A percentile compares a stretch with the other conserved stretches of the same genome.
phyloP scores from a whole-genome alignment of 2,329 filamentous ascomycete species.

The Coniochaeta sp. region DNA sequence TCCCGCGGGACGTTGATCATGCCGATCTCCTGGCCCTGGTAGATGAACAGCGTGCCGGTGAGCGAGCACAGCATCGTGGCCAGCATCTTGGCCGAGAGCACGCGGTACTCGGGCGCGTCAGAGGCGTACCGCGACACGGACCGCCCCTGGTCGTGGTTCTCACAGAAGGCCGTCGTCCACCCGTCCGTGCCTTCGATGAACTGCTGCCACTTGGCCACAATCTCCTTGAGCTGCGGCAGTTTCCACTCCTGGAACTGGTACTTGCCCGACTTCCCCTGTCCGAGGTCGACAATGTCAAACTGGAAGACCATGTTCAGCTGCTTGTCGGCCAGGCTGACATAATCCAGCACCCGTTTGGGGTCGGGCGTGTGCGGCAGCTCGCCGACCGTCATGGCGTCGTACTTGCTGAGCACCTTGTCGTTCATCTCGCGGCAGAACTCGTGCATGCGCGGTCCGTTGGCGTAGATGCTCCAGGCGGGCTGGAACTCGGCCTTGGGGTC shows the following conservation, averaged over 20 bases:
- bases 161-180: constrained; percentile 52
- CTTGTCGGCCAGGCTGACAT: constrained; percentile 47
- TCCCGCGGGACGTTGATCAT: constrained; percentile 42
- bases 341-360: constrained; percentile 45
- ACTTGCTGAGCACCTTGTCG: constrained; percentile 44
- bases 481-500: constrained; percentile 38
- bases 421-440: constrained; percentile 63
- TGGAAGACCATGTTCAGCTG: constrained; percentile 65
- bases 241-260: constrained; percentile 42
- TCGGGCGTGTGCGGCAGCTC: constrained; percentile 58
- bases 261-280: constrained; percentile 38
- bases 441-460: constrained; percentile 61
- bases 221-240: constrained; percentile 37
- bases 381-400: constrained; percentile 61
- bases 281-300: constrained; percentile 49
- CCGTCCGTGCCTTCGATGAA: constrained; percentile 42
- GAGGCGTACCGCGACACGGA: constrained; percentile 44
- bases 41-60: constrained; percentile 47
- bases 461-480: constrained; percentile 46
- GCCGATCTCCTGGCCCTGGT: constrained; percentile 53
- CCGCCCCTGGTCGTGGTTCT: constrained; percentile 56
- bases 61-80: constrained; percentile 35
- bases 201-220: constrained; percentile 38
- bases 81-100: constrained; percentile 44
- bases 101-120: constrained; percentile 33